Conservation (phyloP, 805 yeast genomes). For the Candida dajiaensis region DNA sequence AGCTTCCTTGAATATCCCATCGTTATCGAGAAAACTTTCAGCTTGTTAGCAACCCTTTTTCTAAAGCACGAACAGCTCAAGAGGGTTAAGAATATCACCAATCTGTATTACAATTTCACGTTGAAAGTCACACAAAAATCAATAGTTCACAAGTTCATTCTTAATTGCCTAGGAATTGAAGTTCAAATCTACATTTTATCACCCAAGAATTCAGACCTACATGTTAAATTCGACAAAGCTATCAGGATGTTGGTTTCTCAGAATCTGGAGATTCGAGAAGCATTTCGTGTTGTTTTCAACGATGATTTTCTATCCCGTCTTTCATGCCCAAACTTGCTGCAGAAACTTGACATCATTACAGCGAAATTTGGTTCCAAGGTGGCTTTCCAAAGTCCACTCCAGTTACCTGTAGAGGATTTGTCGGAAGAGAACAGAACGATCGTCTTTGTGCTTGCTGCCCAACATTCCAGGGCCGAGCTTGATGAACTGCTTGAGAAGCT, state of each 20-base stretch:
- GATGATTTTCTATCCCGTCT: slow-evolving; percentile 10
- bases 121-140: slow-evolving; percentile 4
- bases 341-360: slow-evolving; percentile 13
- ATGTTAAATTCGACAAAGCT: slow-evolving; percentile 30
- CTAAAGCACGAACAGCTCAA: slow-evolving; percentile 25
- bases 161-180: slow-evolving; percentile 23
- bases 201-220: slow-evolving; percentile 16
- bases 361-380: slow-evolving; percentile 6
- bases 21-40: slow-evolving; percentile 11
- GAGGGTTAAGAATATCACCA: slow-evolving; percentile 41
- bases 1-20: slow-evolving; percentile 3
- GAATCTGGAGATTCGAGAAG: background rate
- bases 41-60: slow-evolving; percentile 18
- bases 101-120: slow-evolving; percentile 37
- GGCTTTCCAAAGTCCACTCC: slow-evolving; percentile 2
- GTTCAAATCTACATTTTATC: slow-evolving; percentile 12
- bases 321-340: slow-evolving; percentile 7
- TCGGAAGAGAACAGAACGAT: slow-evolving; percentile 16
- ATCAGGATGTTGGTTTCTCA: slow-evolving; percentile 21
- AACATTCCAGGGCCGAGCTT: slow-evolving; percentile 7
- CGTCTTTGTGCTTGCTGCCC: slow-evolving; percentile 13
- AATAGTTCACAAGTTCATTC: background rate
- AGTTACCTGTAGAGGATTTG: slow-evolving; percentile 6
- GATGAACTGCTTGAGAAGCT: slow-evolving; percentile 6
- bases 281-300: slow-evolving; percentile 8